Base-by-base conservation (phyloP, 257 asterid genomes). In the Przewalskia tangutica region DNA sequence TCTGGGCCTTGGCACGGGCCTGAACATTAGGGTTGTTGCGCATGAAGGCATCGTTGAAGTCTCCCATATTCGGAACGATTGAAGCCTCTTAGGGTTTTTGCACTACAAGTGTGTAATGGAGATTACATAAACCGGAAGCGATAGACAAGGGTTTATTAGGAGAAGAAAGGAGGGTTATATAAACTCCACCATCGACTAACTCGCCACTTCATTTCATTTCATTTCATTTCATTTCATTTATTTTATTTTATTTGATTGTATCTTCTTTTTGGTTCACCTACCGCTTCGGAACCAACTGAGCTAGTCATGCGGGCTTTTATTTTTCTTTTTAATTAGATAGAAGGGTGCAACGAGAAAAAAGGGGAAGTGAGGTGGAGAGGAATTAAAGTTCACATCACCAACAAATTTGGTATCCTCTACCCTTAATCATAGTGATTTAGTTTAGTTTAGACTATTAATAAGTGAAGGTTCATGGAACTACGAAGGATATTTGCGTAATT, bases 1-100 rank as follows among this genome's bases (percentile, higher is more conserved):
- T 92, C 93, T 92, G 98, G 18, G 96, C 93, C 92, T 95, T 95
- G 32, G 98, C 87, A 20, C 99, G 97, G 83, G 95, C 99, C 93
- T 92, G 99, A 83, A 93, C 95, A 85, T 92, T 94, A 66, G 95
- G 91, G 94, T 89, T 91, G 88, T 91, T 91, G 83, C 99, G 99
- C 92, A 93, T 81, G 88, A 95, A 88, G 65, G 99, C 95, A 60
- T 95, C 99, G 85, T 93, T 93, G 79, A 85, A 90, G 85, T 93
- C 99, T 79, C 94, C 99, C 99, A 95, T 93, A 83, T 82, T 85
- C 77, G 77, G 68, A 75, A 48, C 59, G 27, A 59, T 38, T 81
- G 84, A 79, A 51, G 78, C 73, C 8, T 13, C 60, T 36, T 83
- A 82, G 88, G 89, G 87, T 64, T 85, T 82, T 80, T 34, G 10